Percentiles rank a stretch among this genome's conserved stretches.
These are phyloP conservation scores for Pilatotrama ljubarskyi DNA, from an alignment of 768 basidiomycete genomes.

Conservation along the genomic window DNA sequence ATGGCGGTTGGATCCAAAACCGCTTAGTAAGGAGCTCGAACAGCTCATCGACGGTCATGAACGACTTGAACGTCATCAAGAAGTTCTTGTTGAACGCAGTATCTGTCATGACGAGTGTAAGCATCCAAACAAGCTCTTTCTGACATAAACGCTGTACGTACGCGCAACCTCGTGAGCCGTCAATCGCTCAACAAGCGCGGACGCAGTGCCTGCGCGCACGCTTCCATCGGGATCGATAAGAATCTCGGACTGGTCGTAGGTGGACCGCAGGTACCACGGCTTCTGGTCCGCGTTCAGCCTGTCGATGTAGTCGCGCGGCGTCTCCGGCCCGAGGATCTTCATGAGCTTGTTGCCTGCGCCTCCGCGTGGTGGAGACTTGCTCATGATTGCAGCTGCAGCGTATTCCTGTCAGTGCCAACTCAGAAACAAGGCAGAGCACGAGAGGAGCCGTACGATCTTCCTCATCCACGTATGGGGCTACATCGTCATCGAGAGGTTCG, in stretches of 20 bases:
- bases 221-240: constrained; percentile 81
- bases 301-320: constrained; percentile 46
- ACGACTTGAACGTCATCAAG: constrained; percentile 95
- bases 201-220: constrained; percentile 84
- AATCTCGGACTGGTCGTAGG: constrained; percentile 79
- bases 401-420: not conserved
- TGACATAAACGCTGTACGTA: constrained; percentile 37
- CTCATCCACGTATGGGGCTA: constrained; percentile 21
- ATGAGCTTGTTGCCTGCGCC: constrained; percentile 56
- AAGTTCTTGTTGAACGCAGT: constrained; percentile 84
- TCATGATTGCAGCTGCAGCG: constrained; percentile 11
- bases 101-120: constrained; percentile 45
- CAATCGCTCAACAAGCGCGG: constrained; percentile 83
- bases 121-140: constrained; percentile 1
- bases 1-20: constrained; percentile 77
- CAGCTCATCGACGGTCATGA: constrained; percentile 80
- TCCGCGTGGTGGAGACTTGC: constrained; percentile 31
- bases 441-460: constrained; percentile 24
- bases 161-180: constrained; percentile 90
- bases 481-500: constrained; percentile 15
- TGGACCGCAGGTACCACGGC: constrained; percentile 87
- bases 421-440: not conserved
- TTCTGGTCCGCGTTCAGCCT: constrained; percentile 42
- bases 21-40: constrained; percentile 80
- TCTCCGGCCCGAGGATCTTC: constrained; percentile 65